A percentile compares a stretch with the other conserved stretches of the same genome.
Evolutionary conservation across 2,329 filamentous ascomycete species (phyloP).

Genomic region (Hypoxylon sp.): DNA sequence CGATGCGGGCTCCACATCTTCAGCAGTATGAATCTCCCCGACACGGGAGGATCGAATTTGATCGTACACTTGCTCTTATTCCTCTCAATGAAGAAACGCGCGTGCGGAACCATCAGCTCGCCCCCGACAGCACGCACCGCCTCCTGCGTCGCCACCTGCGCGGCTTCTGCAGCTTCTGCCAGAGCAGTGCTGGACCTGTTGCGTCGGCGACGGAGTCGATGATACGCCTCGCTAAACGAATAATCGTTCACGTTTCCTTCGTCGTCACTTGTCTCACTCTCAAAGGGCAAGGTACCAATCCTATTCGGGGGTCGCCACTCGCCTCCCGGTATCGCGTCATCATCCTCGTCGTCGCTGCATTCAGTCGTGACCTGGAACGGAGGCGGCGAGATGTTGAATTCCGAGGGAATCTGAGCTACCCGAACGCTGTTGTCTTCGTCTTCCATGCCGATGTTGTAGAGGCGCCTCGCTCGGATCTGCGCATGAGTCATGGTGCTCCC

Average conservation of each 20-base stretch:
- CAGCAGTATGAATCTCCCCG: constrained; percentile 82
- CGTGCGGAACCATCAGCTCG: constrained; percentile 74
- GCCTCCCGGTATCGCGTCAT: constrained; percentile 42
- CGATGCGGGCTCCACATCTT: constrained; percentile 87
- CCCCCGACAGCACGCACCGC: constrained; percentile 64
- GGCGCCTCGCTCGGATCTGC: constrained; percentile 54
- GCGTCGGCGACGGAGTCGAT: constrained; percentile 43
- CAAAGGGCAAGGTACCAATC: constrained; percentile 63
- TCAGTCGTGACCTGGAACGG: constrained; percentile 65
- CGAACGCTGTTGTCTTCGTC: constrained; percentile 56
- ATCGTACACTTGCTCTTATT: constrained; percentile 87
- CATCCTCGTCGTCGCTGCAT: constrained; percentile 67
- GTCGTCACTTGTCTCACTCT: constrained; percentile 56
- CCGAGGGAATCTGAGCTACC: constrained; percentile 63
- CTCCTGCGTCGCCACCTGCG: constrained; percentile 63
- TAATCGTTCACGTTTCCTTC: constrained; percentile 47
- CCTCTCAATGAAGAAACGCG: constrained; percentile 83
- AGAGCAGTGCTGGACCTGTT: constrained; percentile 45
- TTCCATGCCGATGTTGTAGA: constrained; percentile 53
- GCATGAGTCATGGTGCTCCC: constrained; percentile 57
- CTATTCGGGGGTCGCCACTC: constrained; percentile 57
- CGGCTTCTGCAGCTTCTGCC: constrained; percentile 55
- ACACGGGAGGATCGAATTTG: constrained; percentile 82
- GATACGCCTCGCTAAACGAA: constrained; percentile 41
- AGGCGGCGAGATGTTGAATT: constrained; percentile 58